A percentile compares a stretch with the other conserved stretches of the same genome.
Conservation (phyloP, 164 flowering plant species). For the Annona squamosa region DNA sequence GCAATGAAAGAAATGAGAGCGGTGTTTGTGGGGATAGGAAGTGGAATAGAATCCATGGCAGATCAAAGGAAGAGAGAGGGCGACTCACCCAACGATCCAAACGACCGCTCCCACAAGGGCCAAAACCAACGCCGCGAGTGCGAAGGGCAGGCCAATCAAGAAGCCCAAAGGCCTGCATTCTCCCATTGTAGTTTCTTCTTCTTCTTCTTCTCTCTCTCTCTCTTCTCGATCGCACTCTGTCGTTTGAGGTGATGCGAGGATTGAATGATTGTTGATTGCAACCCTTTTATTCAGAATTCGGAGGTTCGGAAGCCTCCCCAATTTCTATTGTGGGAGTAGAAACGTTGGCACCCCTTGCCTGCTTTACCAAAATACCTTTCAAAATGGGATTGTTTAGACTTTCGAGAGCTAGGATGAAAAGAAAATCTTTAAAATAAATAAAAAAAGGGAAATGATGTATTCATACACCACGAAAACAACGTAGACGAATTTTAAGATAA, state of each 20-base stretch:
- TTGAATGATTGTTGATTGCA: background rate
- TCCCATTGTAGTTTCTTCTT: background rate
- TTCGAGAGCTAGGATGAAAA: too few species aligned
- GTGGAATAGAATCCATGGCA: background rate
- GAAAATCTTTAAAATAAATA: too few species aligned
- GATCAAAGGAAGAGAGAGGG: background rate
- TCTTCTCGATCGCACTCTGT: background rate
- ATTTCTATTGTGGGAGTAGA: background rate
- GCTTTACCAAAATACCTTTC: background rate
- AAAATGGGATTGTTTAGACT: too few species aligned
- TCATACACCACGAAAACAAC: too few species aligned
- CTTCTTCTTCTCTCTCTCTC: background rate
- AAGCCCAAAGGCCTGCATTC: slow-evolving; percentile 49
- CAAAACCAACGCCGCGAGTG: slow-evolving; percentile 31
- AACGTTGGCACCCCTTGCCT: background rate
- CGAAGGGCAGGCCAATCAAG: slow-evolving; percentile 44
- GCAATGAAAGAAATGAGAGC: background rate
- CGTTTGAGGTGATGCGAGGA: background rate
- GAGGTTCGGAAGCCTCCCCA: background rate
- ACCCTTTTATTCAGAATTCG: background rate
- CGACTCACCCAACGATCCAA: slow-evolving; percentile 40
- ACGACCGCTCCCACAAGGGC: slow-evolving; percentile 34
- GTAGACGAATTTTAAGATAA: too few species aligned
- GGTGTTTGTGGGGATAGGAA: background rate
- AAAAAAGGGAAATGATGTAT: too few species aligned